A percentile compares a stretch with the other conserved stretches of the same genome.
phyloP scores from a whole-genome alignment of 129 eudicot species.

The Smallanthus sonchifolius region DNA sequence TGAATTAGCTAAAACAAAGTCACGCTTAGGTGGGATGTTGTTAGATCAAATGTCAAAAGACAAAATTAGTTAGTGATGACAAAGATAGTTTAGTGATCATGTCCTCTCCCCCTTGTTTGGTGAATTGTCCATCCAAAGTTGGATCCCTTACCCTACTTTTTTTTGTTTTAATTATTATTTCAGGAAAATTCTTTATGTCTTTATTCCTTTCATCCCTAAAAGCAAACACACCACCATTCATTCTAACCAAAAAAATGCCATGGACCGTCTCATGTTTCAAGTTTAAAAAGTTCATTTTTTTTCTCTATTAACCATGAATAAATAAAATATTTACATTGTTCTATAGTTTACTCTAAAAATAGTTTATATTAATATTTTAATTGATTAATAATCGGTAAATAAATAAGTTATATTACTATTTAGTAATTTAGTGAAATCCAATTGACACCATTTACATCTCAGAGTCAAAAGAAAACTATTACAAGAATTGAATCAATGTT shows the following conservation, averaged over 20 bases:
- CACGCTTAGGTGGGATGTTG: constrained; percentile 34
- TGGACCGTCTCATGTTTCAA: constrained; percentile 20
- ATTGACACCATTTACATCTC: background rate
- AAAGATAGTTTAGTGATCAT: constrained; percentile 33
- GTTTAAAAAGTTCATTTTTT: background rate
- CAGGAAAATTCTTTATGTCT: background rate
- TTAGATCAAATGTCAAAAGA: constrained; percentile 22
- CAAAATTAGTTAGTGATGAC: constrained; percentile 33
- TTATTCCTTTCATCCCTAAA: constrained; percentile 13
- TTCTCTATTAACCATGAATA: background rate
- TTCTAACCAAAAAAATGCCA: background rate
- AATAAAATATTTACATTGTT: too few species aligned
- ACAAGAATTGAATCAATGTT: background rate
- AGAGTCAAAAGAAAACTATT: background rate
- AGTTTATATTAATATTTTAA: background rate
- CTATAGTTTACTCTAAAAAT: too few species aligned
- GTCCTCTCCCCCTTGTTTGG: constrained; percentile 33
- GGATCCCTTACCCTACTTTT: constrained; percentile 1
- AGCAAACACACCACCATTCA: constrained; percentile 21
- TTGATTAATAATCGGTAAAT: background rate
- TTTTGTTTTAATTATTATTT: background rate
- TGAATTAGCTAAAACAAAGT: background rate
- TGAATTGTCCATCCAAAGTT: constrained; percentile 31
- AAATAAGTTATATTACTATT: background rate
- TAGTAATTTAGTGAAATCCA: background rate